These are phyloP conservation scores for Leishmania turanica DNA, from an alignment of 208 protist species.

Conservation along the genomic window DNA sequence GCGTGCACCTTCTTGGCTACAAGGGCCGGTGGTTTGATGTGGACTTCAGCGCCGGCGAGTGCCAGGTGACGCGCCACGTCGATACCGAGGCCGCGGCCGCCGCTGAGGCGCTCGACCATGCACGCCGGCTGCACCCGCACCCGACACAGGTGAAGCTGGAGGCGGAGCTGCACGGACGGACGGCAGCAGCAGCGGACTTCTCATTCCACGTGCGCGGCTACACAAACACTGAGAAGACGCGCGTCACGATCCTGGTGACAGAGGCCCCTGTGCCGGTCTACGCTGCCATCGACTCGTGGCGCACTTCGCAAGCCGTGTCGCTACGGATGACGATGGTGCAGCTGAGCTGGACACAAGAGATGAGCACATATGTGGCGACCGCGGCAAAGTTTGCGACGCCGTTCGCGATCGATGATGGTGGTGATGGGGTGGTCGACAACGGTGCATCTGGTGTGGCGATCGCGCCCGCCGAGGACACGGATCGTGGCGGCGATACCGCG, in stretches of 20 bases:
- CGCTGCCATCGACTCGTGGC: slow-evolving; percentile 48
- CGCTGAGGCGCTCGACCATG: slow-evolving; percentile 25
- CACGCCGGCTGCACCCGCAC: slow-evolving; percentile 22
- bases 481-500: neutral
- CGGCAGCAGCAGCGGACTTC: slow-evolving; percentile 1
- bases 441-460: neutral
- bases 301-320: slow-evolving; percentile 38
- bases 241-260: slow-evolving; percentile 65
- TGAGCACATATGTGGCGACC: slow-evolving; percentile 11
- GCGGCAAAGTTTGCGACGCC: neutral
- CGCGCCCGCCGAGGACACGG: neutral
- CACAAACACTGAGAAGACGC: slow-evolving; percentile 60
- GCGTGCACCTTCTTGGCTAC: slow-evolving; percentile 62
- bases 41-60: slow-evolving; percentile 72
- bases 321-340: slow-evolving; percentile 52
- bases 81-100: slow-evolving; percentile 15
- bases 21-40: slow-evolving; percentile 81
- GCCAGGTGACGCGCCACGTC: slow-evolving; percentile 50
- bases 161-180: slow-evolving; percentile 7
- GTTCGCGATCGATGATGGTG: slow-evolving; percentile 3
- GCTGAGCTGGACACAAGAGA: slow-evolving; percentile 42
- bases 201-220: slow-evolving; percentile 68
- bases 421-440: neutral
- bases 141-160: slow-evolving; percentile 20
- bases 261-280: slow-evolving; percentile 48